A percentile compares a stretch with the other conserved stretches of the same genome.
Conservation (phyloP, 1,284 basidiomycete genomes). For the Irpex sp. region DNA sequence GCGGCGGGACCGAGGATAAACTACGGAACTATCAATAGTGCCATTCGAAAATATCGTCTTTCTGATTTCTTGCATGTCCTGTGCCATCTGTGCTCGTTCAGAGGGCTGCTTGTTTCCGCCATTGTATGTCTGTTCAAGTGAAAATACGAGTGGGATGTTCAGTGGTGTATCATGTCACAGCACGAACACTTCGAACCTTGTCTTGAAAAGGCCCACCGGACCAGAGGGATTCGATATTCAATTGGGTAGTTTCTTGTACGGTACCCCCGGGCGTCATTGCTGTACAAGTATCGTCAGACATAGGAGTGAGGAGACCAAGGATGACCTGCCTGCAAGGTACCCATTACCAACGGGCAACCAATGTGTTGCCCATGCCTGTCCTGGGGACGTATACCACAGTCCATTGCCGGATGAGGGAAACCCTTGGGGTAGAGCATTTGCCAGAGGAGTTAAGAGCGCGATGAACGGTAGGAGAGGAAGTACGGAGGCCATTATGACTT, state of each 20-base stretch:
- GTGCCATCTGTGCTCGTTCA: constrained; percentile 52
- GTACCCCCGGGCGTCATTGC: constrained; percentile 76
- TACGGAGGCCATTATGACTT: background rate
- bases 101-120: constrained; percentile 71
- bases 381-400: constrained; percentile 71
- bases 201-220: constrained; percentile 78
- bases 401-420: constrained; percentile 81
- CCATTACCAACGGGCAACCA: constrained; percentile 81
- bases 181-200: constrained; percentile 47
- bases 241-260: constrained; percentile 63
- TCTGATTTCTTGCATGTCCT: constrained; percentile 61
- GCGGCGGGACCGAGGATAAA: constrained; percentile 22
- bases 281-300: constrained; percentile 27
- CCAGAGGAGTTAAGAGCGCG: constrained; percentile 14
- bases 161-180: constrained; percentile 4
- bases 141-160: constrained; percentile 7
- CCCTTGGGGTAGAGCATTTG: constrained; percentile 45
- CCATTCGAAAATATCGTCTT: constrained; percentile 70
- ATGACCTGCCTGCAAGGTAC: constrained; percentile 68
- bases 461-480: background rate
- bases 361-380: constrained; percentile 60
- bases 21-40: constrained; percentile 58
- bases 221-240: constrained; percentile 84
- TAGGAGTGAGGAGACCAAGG: background rate
- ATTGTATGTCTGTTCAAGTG: constrained; percentile 62